Evolutionary conservation across 768 basidiomycete genomes (phyloP), one percentile per base, ranked within the genome.

Genomic region (Neoboletus brunneissimus): DNA sequence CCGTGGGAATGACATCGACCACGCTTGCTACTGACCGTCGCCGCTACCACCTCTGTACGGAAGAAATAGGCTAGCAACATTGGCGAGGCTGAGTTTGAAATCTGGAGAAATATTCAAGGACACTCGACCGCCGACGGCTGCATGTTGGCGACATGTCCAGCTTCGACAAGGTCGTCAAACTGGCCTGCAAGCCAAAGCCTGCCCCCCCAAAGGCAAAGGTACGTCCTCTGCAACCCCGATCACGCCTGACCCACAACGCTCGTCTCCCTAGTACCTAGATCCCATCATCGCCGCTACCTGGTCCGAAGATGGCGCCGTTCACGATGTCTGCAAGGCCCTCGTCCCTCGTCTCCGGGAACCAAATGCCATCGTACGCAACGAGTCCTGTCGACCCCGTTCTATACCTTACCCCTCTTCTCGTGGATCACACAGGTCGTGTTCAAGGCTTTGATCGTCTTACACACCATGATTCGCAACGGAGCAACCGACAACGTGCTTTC

Each of bases 391-490:
- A 4, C 44, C n/a, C 34, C 22, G 0, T 44, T 35, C 43, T 12
- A 20, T 27, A 9, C 5, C 55, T 60, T 31, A 60, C 54, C 18
- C 29, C 10, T 41, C 29, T 22, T 23, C 12, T 48, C 27, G 23
- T 40, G 32, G 18, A 47, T 54, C 25, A 2, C 43, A 50, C 64
- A 97, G 94, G 82, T 98, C 62, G 94, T 92, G n/a, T 98, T 98
- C 84, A 99, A 99, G 69, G 94, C 94, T 0, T 78, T 98, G 62
- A 88, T 99, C 64, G 92, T 96, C 4, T 77, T 98, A 8, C 97
- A 99, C 70, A 92, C 87, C 32, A 94, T 99, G 91, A 91, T 98
- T 69, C 86, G 97, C 27, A 93, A 91, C 58, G 97, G 97, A n/a
- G 82, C 91, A 3, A 97, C 95, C 7, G 94, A 98, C 77, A 92